Conservation (phyloP, 768 basidiomycete species). For the Leccinum subgranulosum region DNA sequence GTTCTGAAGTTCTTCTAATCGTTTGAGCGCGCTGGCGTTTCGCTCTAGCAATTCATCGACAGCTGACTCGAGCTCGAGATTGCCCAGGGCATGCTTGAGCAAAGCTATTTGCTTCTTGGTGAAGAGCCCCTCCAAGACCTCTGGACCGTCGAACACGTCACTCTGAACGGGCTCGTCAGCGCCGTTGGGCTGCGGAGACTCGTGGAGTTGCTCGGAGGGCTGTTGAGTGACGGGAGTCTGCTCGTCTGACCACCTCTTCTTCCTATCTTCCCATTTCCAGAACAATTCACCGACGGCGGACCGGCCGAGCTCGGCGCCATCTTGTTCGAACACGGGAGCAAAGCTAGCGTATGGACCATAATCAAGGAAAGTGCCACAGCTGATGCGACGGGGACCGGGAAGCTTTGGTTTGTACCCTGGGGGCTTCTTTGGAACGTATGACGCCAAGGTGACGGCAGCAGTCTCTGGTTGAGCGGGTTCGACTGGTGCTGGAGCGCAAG, state of each 20-base stretch:
- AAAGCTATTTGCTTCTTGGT: slow-evolving; percentile 51
- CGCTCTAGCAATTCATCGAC: slow-evolving; percentile 66
- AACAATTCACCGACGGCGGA: slow-evolving; percentile 57
- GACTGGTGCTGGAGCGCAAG: slow-evolving; percentile 35
- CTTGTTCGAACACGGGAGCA: slow-evolving; percentile 76
- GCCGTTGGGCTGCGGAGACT: slow-evolving; percentile 11
- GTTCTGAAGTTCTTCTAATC: slow-evolving; percentile 65
- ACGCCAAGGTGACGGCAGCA: slow-evolving; percentile 48
- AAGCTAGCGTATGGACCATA: slow-evolving; percentile 76
- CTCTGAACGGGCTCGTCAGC: slow-evolving; percentile 6
- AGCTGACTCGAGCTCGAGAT: slow-evolving; percentile 62
- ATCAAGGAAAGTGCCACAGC: slow-evolving; percentile 70
- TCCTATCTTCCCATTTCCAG: slow-evolving; percentile 48
- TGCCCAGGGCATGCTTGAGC: slow-evolving; percentile 60
- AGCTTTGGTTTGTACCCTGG: slow-evolving; percentile 39
- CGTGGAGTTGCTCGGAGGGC: not conserved
- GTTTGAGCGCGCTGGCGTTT: slow-evolving; percentile 59
- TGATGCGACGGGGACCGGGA: slow-evolving; percentile 51
- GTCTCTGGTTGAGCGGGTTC: slow-evolving; percentile 25
- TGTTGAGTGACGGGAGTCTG: slow-evolving; percentile 1
- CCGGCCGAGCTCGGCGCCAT: slow-evolving; percentile 68
- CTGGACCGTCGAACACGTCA: slow-evolving; percentile 32
- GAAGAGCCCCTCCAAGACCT: slow-evolving; percentile 51
- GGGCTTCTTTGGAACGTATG: slow-evolving; percentile 48
- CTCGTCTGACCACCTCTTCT: slow-evolving; percentile 29